phyloP scores from a whole-genome alignment of 73 alveolate species.

The Paramecium primaurelia region DNA sequence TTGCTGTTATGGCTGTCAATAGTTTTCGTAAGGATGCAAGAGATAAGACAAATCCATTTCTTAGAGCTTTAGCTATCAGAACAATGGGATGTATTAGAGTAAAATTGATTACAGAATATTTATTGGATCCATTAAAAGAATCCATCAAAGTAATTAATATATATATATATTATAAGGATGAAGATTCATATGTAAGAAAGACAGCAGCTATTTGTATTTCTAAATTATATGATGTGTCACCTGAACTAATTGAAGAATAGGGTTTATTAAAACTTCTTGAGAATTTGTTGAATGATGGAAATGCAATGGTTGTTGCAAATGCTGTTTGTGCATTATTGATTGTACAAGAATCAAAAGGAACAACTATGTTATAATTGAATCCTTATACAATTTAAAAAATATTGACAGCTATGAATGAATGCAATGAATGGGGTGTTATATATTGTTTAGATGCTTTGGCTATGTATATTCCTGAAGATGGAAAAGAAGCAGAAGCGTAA shows the following conservation, averaged over 20 bases:
- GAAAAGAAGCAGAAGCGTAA: slow-evolving; percentile 69
- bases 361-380: slow-evolving; percentile 45
- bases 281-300: slow-evolving; percentile 88
- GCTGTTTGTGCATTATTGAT: slow-evolving; percentile 94
- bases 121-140: slow-evolving; percentile 86
- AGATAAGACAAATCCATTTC: slow-evolving; percentile 82
- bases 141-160: slow-evolving; percentile 23
- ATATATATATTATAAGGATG: slow-evolving; percentile 68
- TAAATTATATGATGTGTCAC: slow-evolving; percentile 90
- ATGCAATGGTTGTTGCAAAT: slow-evolving; percentile 98
- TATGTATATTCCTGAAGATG: slow-evolving; percentile 66
- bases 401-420: slow-evolving; percentile 74
- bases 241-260: slow-evolving; percentile 96
- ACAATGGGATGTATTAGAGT: slow-evolving; percentile 97
- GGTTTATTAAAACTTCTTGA: slow-evolving; percentile 94
- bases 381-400: slow-evolving; percentile 66
- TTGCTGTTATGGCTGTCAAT: slow-evolving; percentile 97
- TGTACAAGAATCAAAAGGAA: slow-evolving; percentile 76
- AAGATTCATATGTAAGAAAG: slow-evolving; percentile 98
- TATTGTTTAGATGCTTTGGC: slow-evolving; percentile 86
- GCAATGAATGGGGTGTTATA: slow-evolving; percentile 93
- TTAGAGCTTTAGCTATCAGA: slow-evolving; percentile 92
- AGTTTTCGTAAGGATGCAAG: slow-evolving; percentile 91
- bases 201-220: slow-evolving; percentile 99
- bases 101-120: slow-evolving; percentile 81